Evolutionary conservation across 768 basidiomycete species (phyloP).

Genomic region (Pholiota microspora): DNA sequence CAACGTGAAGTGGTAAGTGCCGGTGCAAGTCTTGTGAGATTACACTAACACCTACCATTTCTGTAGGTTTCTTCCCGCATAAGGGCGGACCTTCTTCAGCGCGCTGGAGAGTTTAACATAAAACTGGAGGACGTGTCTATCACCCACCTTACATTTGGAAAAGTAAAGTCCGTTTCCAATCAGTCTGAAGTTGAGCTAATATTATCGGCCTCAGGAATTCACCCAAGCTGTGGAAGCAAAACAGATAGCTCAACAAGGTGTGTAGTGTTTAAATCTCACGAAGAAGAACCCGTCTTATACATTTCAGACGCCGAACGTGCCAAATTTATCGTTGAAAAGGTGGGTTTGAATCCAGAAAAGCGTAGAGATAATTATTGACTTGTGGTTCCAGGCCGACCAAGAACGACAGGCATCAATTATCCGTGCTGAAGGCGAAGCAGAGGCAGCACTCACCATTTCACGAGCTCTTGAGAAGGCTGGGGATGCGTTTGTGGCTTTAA

Average conservation of each 20-base stretch:
- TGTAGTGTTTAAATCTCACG: conserved; percentile 9
- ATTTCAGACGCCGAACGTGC: conserved; percentile 91
- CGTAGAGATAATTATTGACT: conserved; percentile 7
- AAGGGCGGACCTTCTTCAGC: conserved; percentile 85
- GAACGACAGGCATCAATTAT: conserved; percentile 98
- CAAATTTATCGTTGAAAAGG: conserved; percentile 99
- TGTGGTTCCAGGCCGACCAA: conserved; percentile 81
- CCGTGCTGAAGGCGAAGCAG: conserved; percentile 97
- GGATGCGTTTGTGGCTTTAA: conserved; percentile 91
- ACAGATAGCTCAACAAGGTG: conserved; percentile 98
- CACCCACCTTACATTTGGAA: conserved; percentile 86
- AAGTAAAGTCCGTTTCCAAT: conserved; percentile 40
- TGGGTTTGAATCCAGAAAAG: conserved; percentile 23
- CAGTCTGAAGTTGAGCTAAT: background rate
- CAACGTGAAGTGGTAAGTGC: conserved; percentile 90
- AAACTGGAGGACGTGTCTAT: conserved; percentile 97
- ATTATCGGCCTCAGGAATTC: conserved; percentile 62
- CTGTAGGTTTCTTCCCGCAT: conserved; percentile 85
- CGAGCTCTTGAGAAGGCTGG: conserved; percentile 90
- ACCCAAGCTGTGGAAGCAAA: conserved; percentile 99
- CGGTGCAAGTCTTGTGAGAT: background rate
- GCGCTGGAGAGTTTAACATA: conserved; percentile 96
- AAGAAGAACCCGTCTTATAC: conserved; percentile 4
- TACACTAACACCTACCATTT: background rate
- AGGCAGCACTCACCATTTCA: conserved; percentile 93